A percentile compares a stretch with the other conserved stretches of the same genome.
Evolutionary conservation across 164 flowering plant genomes (phyloP).

Genomic region (Stephania yunnanensis): DNA sequence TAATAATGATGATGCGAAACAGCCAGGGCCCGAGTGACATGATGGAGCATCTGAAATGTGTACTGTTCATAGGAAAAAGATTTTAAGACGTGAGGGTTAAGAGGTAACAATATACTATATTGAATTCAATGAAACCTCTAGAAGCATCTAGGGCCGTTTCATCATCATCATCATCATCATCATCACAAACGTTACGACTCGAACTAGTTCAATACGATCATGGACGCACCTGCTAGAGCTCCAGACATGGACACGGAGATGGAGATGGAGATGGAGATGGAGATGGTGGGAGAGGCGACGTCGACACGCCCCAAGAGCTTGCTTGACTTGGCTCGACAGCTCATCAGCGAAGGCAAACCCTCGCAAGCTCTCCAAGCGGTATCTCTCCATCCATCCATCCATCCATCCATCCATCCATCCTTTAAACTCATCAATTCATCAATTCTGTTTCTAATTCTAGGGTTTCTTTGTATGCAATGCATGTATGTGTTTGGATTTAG

Average conservation of each 20-base stretch:
- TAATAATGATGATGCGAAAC: too few relatives aligned
- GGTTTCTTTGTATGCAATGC: neutral
- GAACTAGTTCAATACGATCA: neutral
- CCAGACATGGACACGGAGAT: constrained; percentile 6
- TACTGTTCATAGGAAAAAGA: neutral
- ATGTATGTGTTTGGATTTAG: neutral
- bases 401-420: neutral
- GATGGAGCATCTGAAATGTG: neutral
- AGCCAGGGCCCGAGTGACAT: too few relatives aligned
- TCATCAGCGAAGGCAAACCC: constrained; percentile 34
- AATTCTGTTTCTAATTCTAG: neutral
- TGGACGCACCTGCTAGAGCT: neutral
- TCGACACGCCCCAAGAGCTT: constrained; percentile 11
- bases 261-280: constrained; percentile 1
- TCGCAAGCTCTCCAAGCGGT: constrained; percentile 48
- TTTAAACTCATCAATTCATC: neutral
- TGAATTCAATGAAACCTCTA: neutral
- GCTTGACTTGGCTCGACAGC: constrained; percentile 30
- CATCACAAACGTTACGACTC: neutral
- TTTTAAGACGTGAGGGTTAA: neutral
- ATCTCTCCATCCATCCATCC: neutral
- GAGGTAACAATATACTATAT: too few relatives aligned
- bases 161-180: too few relatives aligned
- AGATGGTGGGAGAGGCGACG: neutral
- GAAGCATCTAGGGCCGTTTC: neutral